These are phyloP conservation scores for Pseudohalonectria lignicola DNA, from an alignment of 2,329 filamentous ascomycete species.

Conservation along the genomic window DNA sequence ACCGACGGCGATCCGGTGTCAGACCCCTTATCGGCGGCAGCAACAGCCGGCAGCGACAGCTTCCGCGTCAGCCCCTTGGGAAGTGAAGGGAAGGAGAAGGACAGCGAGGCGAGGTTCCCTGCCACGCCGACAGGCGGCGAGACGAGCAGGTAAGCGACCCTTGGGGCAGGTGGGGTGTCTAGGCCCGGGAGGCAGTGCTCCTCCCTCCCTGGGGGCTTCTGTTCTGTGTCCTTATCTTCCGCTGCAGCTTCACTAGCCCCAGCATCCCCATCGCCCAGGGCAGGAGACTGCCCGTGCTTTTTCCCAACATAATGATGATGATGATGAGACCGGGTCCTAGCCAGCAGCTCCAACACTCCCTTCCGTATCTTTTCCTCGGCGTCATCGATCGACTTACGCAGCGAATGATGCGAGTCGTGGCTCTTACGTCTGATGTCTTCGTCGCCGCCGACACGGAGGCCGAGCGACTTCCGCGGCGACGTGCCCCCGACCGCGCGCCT, in stretches of 20 bases:
- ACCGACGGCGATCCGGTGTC: not conserved
- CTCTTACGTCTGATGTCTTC: slow-evolving; percentile 27
- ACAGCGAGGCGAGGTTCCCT: slow-evolving; percentile 52
- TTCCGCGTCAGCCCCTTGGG: slow-evolving; percentile 6
- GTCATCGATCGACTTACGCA: slow-evolving; percentile 16
- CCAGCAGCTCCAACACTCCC: slow-evolving; percentile 35
- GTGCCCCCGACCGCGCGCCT: slow-evolving; percentile 10
- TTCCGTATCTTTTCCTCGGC: slow-evolving; percentile 35
- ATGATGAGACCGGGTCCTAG: slow-evolving; percentile 21
- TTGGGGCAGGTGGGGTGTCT: slow-evolving; percentile 22
- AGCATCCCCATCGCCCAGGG: slow-evolving; percentile 9
- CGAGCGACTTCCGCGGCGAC: slow-evolving; percentile 22
- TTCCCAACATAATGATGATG: slow-evolving; percentile 4
- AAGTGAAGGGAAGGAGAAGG: slow-evolving; percentile 25
- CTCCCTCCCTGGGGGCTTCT: too few relatives aligned
- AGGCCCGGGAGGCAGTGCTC: slow-evolving; percentile 16
- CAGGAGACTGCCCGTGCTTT: not conserved
- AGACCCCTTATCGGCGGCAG: too few relatives aligned
- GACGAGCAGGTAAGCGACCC: slow-evolving; percentile 50
- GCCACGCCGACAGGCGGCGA: slow-evolving; percentile 55
- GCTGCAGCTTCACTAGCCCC: too few relatives aligned
- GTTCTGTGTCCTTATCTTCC: too few relatives aligned
- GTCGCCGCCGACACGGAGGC: slow-evolving; percentile 38
- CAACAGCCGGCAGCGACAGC: slow-evolving; percentile 5
- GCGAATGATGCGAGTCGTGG: slow-evolving; percentile 19